Base-by-base conservation (phyloP, 208 protist species). In the Blastocrithidia nonstop region DNA sequence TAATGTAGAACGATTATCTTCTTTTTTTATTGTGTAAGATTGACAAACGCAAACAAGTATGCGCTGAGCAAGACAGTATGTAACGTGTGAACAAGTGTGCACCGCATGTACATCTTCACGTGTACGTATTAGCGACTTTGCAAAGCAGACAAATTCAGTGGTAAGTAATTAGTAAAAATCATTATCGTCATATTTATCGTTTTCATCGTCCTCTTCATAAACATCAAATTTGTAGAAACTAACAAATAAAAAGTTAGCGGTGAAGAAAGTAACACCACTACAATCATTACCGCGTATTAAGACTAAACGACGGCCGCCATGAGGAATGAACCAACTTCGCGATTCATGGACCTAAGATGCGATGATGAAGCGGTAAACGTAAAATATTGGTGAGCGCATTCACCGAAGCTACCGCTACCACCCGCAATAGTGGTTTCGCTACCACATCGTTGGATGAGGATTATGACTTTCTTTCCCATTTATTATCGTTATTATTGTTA, bases 381-480 rank as follows among this genome's bases (percentile, higher is more conserved):
- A 90, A 21, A 81, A 75, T 54, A 75, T 90, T 65, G 67, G 58
- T 21, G 70, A 84, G 45, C 76, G 81, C 36, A 71, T 90, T 41
- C 66, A 84, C 43, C 65, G 76, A 45, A 70, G 84, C 57, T 84
- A 90, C 57, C 75, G 81, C 52, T 90, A 87, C 54, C 81, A 90
- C 50, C 81, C 81, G 5, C 72, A 86, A 13, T 75, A 80, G 54
- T 51, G 63, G 29, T 71, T 66, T 26, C 81, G 75, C 7, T 27
- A 53, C 39, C n/a, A n/a, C n/a, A n/a, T n/a, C n/a, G n/a, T n/a
- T n/a, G n/a, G n/a, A n/a, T n/a, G n/a, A n/a, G n/a, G n/a, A n/a
- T n/a, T n/a, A n/a, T n/a, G n/a, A n/a, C n/a, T n/a, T n/a, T n/a
- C n/a, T n/a, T n/a, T n/a, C n/a, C n/a, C n/a, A n/a, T n/a, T n/a